These are phyloP conservation scores for Lachancea kluyveri DNA, from an alignment of 805 yeast genomes.

Conservation along the genomic window DNA sequence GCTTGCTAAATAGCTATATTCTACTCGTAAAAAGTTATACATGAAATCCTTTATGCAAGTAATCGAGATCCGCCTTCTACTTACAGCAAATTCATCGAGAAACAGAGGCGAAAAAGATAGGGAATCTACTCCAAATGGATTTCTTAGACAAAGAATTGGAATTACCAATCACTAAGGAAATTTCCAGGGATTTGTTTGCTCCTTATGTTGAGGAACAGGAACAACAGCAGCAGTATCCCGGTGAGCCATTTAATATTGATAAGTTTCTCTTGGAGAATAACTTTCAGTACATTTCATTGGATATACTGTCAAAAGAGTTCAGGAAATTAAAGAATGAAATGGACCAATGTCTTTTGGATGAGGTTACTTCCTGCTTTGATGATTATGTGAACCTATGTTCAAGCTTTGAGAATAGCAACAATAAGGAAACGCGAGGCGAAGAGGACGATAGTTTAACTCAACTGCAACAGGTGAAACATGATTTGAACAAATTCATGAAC, in stretches of 20 bases:
- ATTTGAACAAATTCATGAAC: constrained; percentile 18
- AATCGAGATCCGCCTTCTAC: too few species aligned
- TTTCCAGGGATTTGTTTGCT: constrained; percentile 23
- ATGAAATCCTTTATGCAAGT: too few species aligned
- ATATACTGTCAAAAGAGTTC: constrained; percentile 23
- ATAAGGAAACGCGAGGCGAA: constrained; percentile 11
- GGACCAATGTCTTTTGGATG: constrained; percentile 21
- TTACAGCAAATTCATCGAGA: too few species aligned
- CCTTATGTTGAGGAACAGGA: constrained; percentile 14
- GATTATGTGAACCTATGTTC: constrained; percentile 24
- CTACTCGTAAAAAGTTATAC: too few species aligned
- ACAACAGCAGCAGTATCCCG: too few species aligned
- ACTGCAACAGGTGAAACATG: constrained; percentile 19
- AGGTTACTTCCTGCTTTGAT: constrained; percentile 21
- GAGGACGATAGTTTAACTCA: constrained; percentile 19
- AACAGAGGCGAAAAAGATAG: background rate
- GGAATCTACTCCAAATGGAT: constrained; percentile 15
- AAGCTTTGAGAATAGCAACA: constrained; percentile 8
- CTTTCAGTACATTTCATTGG: constrained; percentile 28
- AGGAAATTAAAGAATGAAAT: constrained; percentile 20
- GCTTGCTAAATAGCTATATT: too few species aligned
- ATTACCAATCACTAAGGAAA: constrained; percentile 23
- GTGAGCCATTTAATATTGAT: constrained; percentile 22
- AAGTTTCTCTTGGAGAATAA: constrained; percentile 26
- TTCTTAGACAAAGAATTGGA: constrained; percentile 21